Evolutionary conservation across 2,329 filamentous ascomycete genomes (phyloP), one percentile per base, ranked within the genome.

Genomic region (Graphiopsis chlorocephala): DNA sequence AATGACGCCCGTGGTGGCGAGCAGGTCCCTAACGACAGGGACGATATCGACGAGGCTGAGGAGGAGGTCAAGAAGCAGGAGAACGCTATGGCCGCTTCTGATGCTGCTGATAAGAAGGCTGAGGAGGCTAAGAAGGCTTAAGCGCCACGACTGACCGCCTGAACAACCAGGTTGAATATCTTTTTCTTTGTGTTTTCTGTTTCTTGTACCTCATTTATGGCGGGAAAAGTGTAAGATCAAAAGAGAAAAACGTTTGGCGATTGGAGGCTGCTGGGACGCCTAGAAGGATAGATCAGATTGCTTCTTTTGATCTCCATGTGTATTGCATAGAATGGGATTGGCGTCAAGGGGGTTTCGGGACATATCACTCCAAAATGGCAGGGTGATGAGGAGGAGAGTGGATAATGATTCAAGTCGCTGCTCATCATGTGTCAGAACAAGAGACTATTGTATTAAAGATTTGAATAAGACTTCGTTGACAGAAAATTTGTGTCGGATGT

Each of bases 21-120:
- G 53, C 69, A 69, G 8, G 70, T 77, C 14, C 52, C 55, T 17
- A 91, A 93, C 74, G 95, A 98, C 72, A 87, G 88, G 31, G 92
- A 97, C 67, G 86, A 98, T 76, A 98, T 98, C 72, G 94, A 98
- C 73, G 95, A 98, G 78, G 56, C 45, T 4, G 48, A 61, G 35
- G 63, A 64, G 12, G 63, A 64, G 56, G 57, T 59, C 47, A 64
- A 57, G 61, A 64, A 62, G 60, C 60, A 62, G 48, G 60, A 62
- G 48, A 62, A 62, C 17, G 60, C 60, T 35, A 62, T 62, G 48
- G 48, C 60, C 17, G 29, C 48, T 31, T 55, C 48, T 6, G 35
- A 45, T 3, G 60, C 60, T 11, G 60, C 60, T 5, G 60, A 62
- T 17, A 52, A 61, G 58, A 61, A 61, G 58, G 29, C 28, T 11